A percentile compares a stretch with the other conserved stretches of the same genome.
These are phyloP conservation scores for Verticillium albo-atrum DNA, from an alignment of 2,329 filamentous ascomycete species.

Conservation along the genomic window DNA sequence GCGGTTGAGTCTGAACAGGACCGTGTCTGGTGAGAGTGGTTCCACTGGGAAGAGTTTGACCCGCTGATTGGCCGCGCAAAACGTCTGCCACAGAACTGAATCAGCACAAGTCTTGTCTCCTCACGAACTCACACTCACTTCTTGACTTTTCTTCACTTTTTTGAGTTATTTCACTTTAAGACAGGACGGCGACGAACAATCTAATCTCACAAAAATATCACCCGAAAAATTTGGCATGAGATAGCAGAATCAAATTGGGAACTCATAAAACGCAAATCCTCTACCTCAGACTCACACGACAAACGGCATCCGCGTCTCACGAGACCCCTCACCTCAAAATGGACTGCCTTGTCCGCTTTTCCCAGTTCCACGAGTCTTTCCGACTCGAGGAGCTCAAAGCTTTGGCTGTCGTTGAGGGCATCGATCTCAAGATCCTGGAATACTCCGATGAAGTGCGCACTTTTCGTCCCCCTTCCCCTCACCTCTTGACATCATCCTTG, in stretches of 20 bases:
- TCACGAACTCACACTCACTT: not conserved
- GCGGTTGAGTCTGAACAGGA: not conserved
- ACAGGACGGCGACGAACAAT: not conserved
- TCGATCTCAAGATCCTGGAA: conserved; percentile 67
- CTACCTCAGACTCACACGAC: not conserved
- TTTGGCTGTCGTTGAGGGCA: conserved; percentile 63
- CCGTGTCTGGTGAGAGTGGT: not conserved
- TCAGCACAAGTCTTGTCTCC: not conserved
- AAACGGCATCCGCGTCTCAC: not conserved
- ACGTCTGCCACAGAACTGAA: not conserved
- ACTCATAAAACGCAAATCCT: not conserved
- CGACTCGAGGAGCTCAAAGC: conserved; percentile 79
- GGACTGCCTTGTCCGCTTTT: conserved; percentile 86
- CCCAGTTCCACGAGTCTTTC: conserved; percentile 88
- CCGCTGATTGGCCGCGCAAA: not conserved
- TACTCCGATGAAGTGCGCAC: conserved; percentile 69
- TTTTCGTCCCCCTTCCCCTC: not conserved
- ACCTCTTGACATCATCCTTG: not conserved
- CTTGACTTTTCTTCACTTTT: not conserved
- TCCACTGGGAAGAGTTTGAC: not conserved
- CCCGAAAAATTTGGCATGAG: not conserved
- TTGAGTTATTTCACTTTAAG: not conserved
- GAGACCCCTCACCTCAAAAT: conserved; percentile 27
- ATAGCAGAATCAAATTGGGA: not conserved
- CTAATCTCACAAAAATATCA: not conserved